phyloP scores from a whole-genome alignment of 1,284 basidiomycete genomes.

The Schizophyllum amplum region DNA sequence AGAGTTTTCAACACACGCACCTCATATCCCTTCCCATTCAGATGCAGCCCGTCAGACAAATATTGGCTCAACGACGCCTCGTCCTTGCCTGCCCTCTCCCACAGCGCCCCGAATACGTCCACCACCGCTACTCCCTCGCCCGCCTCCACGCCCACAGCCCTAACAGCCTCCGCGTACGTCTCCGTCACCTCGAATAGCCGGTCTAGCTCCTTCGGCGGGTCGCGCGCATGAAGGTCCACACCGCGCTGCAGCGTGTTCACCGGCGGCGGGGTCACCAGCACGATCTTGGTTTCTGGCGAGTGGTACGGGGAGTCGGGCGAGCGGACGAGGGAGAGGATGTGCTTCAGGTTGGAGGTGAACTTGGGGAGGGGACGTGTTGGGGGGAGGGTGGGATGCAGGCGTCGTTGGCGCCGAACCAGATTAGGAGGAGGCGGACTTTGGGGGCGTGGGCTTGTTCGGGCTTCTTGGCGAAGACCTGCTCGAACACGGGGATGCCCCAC shows the following conservation, averaged over 20 bases:
- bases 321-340: constrained; percentile 56
- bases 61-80: constrained; percentile 42
- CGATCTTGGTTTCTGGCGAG: constrained; percentile 66
- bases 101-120: constrained; percentile 65
- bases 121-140: constrained; percentile 47
- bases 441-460: constrained; percentile 40
- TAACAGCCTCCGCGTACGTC: constrained; percentile 63
- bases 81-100: constrained; percentile 54
- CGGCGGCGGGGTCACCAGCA: constrained; percentile 82
- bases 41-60: constrained; percentile 70
- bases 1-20: constrained; percentile 28
- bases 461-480: constrained; percentile 53
- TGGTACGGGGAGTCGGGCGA: constrained; percentile 56
- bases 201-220: constrained; percentile 39
- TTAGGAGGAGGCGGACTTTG: constrained; percentile 65
- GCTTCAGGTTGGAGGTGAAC: constrained; percentile 60
- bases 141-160: constrained; percentile 46
- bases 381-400: constrained; percentile 48
- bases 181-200: constrained; percentile 56
- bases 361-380: constrained; percentile 62
- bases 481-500: constrained; percentile 74
- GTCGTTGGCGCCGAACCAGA: constrained; percentile 92
- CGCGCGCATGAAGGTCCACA: constrained; percentile 36
- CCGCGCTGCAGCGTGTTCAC: constrained; percentile 55
- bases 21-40: constrained; percentile 64